phyloP scores from a whole-genome alignment of 768 basidiomycete genomes.

The Serendipita sp. region DNA sequence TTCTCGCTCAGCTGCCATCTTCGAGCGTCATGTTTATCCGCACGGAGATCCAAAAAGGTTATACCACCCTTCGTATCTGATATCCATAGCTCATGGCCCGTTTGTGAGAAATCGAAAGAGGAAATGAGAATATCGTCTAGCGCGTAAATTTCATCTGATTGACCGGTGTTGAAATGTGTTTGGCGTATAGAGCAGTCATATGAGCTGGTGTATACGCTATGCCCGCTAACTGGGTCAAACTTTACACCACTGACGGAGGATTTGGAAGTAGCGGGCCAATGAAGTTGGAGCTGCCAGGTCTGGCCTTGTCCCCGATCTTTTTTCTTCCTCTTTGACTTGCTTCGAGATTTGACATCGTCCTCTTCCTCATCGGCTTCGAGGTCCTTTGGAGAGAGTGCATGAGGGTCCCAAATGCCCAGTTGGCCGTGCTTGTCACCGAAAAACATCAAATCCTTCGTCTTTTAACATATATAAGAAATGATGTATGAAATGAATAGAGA shows the following conservation, averaged over 20 bases:
- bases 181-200: conserved; percentile 68
- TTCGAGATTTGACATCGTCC: conserved; percentile 15
- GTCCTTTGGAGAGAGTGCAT: conserved; percentile 47
- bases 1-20: conserved; percentile 11
- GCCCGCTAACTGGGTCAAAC: conserved; percentile 57
- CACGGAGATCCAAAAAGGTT: conserved; percentile 62
- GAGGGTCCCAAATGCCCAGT: conserved; percentile 76
- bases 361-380: conserved; percentile 44
- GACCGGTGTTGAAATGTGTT: conserved; percentile 54
- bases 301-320: conserved; percentile 39
- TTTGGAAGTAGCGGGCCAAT: conserved; percentile 69
- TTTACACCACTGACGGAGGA: conserved; percentile 69
- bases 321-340: conserved; percentile 14
- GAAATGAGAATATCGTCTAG: conserved; percentile 46
- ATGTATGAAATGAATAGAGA: background rate
- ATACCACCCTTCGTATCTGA: conserved; percentile 57
- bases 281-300: conserved; percentile 64
- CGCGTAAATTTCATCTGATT: conserved; percentile 53
- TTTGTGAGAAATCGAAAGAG: conserved; percentile 51
- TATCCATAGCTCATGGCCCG: conserved; percentile 72
- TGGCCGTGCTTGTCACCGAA: conserved; percentile 80
- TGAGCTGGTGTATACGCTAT: conserved; percentile 67
- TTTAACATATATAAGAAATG: background rate
- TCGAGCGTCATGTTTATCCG: conserved; percentile 31
- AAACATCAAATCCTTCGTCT: conserved; percentile 66